These are phyloP conservation scores for Collariella sp. DNA, from an alignment of 495 filamentous ascomycete genomes.

Conservation along the genomic window DNA sequence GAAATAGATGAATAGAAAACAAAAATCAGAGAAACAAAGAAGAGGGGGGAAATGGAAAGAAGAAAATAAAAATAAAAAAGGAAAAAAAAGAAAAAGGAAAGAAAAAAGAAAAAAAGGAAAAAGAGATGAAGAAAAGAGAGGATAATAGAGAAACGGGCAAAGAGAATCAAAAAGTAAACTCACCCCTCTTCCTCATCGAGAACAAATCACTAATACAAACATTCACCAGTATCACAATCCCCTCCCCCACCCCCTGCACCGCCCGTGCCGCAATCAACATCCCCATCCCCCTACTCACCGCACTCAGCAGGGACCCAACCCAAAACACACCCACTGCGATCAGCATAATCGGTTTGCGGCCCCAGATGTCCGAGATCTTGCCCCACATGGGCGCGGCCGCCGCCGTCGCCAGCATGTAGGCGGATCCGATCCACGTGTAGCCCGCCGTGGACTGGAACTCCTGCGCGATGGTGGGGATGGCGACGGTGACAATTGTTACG, in stretches of 20 bases:
- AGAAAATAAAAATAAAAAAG: too few species aligned
- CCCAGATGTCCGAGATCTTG: slow-evolving; percentile 81
- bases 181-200: slow-evolving; percentile 54
- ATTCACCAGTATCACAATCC: slow-evolving; percentile 70
- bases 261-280: slow-evolving; percentile 71
- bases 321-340: slow-evolving; percentile 67
- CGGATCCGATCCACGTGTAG: slow-evolving; percentile 71
- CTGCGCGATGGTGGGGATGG: slow-evolving; percentile 51
- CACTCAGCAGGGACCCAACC: slow-evolving; percentile 64
- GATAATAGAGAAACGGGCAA: background rate
- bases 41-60: too few species aligned
- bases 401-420: slow-evolving; percentile 60
- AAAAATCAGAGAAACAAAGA: too few species aligned
- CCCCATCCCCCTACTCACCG: slow-evolving; percentile 53
- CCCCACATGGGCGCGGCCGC: slow-evolving; percentile 69
- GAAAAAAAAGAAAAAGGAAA: too few species aligned
- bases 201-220: slow-evolving; percentile 78
- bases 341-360: slow-evolving; percentile 71
- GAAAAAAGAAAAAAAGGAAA: too few species aligned
- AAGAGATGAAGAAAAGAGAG: background rate
- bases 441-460: slow-evolving; percentile 55
- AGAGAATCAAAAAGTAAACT: background rate
- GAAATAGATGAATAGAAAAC: too few species aligned
- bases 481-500: slow-evolving; percentile 31
- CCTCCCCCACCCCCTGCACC: slow-evolving; percentile 77